Evolutionary conservation across 345 rosid genomes (phyloP).

Genomic region (Carallia pectinifolia): DNA sequence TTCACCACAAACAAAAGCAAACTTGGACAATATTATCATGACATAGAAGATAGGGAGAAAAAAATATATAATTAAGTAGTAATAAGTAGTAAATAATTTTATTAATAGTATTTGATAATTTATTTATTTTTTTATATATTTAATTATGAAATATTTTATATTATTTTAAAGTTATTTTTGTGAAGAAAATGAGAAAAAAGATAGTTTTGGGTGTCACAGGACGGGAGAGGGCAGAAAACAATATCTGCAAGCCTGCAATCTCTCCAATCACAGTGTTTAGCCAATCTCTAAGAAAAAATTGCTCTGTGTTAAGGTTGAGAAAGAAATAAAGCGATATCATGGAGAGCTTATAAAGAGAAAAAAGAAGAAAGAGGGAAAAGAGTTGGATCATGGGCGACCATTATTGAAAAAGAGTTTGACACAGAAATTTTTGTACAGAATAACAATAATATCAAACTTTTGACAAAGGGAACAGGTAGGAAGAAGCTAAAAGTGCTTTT

Average conservation of each 20-base stretch:
- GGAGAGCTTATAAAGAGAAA: background rate
- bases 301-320: constrained; percentile 14
- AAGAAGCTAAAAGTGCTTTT: constrained; percentile 26
- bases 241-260: constrained; percentile 19
- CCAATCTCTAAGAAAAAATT: background rate
- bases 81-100: too few species aligned
- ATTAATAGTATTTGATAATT: too few species aligned
- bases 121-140: too few species aligned
- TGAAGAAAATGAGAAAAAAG: background rate
- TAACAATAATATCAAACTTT: constrained; percentile 23
- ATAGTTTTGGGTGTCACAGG: constrained; percentile 4
- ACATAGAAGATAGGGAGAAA: background rate
- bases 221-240: constrained; percentile 20
- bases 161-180: too few species aligned
- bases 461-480: constrained; percentile 24
- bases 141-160: too few species aligned
- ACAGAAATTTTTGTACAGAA: constrained; percentile 18
- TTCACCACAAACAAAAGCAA: constrained; percentile 27
- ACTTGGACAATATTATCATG: constrained; percentile 14
- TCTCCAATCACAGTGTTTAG: constrained; percentile 12
- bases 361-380: background rate
- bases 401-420: constrained; percentile 21
- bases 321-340: constrained; percentile 5
- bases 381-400: constrained; percentile 4
- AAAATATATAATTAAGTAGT: too few species aligned